A percentile compares a stretch with the other conserved stretches of the same genome.
Conservation (phyloP, 495 filamentous ascomycete genomes). For the Xylaria acuta region DNA sequence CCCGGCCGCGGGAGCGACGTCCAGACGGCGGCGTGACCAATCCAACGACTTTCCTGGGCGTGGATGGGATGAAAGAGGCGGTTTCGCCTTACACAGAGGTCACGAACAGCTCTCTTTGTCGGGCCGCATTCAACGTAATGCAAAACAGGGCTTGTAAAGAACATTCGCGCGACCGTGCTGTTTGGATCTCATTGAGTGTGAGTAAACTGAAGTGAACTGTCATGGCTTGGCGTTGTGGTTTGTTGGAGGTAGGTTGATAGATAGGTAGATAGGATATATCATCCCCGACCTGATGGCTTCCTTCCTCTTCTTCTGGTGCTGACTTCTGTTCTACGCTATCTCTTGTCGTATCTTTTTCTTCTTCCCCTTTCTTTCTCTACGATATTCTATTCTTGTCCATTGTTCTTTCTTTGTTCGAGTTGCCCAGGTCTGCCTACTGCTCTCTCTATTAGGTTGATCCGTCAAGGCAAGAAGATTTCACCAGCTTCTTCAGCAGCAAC, state of each 20-base stretch:
- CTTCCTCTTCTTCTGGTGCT: not conserved
- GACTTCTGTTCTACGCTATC: not conserved
- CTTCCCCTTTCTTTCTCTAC: not conserved
- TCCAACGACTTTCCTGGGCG: not conserved
- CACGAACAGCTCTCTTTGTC: not conserved
- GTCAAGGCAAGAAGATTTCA: not conserved
- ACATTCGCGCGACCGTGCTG: not conserved
- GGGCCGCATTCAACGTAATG: not conserved
- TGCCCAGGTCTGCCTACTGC: not conserved
- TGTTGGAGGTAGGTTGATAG: not conserved
- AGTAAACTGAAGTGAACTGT: not conserved
- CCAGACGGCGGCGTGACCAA: not conserved
- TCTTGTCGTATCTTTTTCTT: not conserved
- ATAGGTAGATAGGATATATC: not conserved
- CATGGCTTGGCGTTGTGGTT: slow-evolving; percentile 4
- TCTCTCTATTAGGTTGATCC: not conserved
- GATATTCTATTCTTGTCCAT: slow-evolving; percentile 2
- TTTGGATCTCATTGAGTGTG: slow-evolving; percentile 2
- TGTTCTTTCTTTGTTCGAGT: not conserved
- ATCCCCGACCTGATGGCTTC: not conserved
- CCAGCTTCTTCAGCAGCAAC: not conserved
- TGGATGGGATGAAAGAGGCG: not conserved
- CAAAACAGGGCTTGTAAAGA: not conserved
- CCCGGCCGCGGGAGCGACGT: not conserved
- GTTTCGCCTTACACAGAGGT: not conserved